phyloP scores from a whole-genome alignment of 225 moss, liverwort and hornwort species.

The Sphagnum contortum region DNA sequence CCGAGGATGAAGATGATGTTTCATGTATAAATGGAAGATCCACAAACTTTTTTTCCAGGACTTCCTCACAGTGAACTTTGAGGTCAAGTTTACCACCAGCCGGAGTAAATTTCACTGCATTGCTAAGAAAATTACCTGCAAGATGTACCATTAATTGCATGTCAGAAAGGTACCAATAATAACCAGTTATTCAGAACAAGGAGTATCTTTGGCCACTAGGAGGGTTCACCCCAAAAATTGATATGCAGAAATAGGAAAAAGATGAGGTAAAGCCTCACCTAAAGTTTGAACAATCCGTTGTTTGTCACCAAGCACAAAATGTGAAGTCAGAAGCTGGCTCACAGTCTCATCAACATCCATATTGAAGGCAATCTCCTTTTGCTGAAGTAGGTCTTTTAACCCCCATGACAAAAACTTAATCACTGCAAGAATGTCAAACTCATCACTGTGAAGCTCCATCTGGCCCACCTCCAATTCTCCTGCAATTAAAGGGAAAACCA shows the following conservation, averaged over 20 bases:
- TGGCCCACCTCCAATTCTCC: constrained; percentile 21
- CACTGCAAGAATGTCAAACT: constrained; percentile 19
- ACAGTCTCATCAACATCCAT: constrained; percentile 14
- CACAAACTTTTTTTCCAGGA: constrained; percentile 19
- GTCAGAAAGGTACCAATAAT: no score
- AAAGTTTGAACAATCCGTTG: constrained; percentile 21
- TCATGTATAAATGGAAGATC: constrained; percentile 2
- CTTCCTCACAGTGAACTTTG: constrained; percentile 48
- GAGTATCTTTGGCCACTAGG: background rate
- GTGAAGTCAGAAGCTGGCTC: constrained; percentile 6
- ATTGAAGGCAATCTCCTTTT: constrained; percentile 13
- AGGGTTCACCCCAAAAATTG: background rate
- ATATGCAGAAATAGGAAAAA: background rate
- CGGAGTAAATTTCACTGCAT: constrained; percentile 72
- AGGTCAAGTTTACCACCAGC: constrained; percentile 63
- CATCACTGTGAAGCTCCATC: constrained; percentile 14
- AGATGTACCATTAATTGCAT: background rate
- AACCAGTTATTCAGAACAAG: background rate
- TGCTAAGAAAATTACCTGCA: constrained; percentile 69
- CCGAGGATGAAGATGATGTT: constrained; percentile 1
- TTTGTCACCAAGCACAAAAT: constrained; percentile 17
- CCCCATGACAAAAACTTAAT: constrained; percentile 24
- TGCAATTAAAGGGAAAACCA: background rate
- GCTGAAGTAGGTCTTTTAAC: constrained; percentile 15
- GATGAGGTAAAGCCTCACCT: constrained; percentile 6